A percentile compares a stretch with the other conserved stretches of the same genome.
These are phyloP conservation scores for Rubroboletus satanas DNA, from an alignment of 768 basidiomycete genomes.

Conservation along the genomic window DNA sequence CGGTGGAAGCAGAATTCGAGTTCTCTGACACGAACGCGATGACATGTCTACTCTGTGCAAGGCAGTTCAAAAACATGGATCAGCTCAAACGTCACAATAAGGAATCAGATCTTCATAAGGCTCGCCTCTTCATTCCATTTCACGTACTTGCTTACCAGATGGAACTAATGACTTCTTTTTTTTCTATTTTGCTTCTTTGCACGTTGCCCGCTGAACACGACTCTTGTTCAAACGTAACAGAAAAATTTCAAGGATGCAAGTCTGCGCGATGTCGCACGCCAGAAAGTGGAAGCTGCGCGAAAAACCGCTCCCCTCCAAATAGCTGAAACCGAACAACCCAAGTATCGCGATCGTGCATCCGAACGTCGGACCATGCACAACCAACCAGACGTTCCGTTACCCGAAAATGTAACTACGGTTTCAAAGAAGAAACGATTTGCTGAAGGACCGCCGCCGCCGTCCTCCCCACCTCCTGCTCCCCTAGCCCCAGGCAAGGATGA, in stretches of 20 bases:
- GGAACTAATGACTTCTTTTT: conserved; percentile 31
- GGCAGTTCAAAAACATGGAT: conserved; percentile 88
- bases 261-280: conserved; percentile 68
- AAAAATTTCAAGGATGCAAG: conserved; percentile 78
- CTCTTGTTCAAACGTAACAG: conserved; percentile 41
- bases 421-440: conserved; percentile 40
- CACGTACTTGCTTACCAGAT: conserved; percentile 19
- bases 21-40: conserved; percentile 73
- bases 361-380: conserved; percentile 89
- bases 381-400: conserved; percentile 80
- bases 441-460: conserved; percentile 59
- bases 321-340: conserved; percentile 52
- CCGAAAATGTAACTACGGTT: conserved; percentile 40
- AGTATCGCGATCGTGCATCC: conserved; percentile 93
- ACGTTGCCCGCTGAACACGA: background rate
- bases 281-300: conserved; percentile 52
- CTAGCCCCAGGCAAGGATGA: conserved; percentile 76
- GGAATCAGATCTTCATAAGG: conserved; percentile 96
- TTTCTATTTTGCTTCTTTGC: conserved; percentile 2
- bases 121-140: conserved; percentile 41
- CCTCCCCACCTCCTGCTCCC: conserved; percentile 58
- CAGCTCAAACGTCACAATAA: conserved; percentile 86
- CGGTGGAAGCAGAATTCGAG: conserved; percentile 65
- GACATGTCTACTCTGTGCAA: conserved; percentile 86
- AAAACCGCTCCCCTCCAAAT: conserved; percentile 30